Evolutionary conservation across 768 basidiomycete genomes (phyloP), one percentile per base, ranked within the genome.

Genomic region (Pluteus cervinus): DNA sequence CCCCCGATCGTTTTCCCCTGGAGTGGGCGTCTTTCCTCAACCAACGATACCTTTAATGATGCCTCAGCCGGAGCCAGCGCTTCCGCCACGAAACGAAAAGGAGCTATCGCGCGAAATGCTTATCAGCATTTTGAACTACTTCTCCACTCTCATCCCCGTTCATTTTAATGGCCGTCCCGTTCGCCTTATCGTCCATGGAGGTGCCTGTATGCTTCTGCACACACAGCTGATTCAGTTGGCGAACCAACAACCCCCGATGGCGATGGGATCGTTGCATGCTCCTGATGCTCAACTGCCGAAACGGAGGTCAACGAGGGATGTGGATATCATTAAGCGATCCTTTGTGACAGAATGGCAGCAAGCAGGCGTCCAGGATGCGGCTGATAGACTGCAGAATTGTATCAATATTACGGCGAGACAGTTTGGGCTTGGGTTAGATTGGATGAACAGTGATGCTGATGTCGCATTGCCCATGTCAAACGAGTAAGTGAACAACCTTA

Each of bases 371-470:
- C 39, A 44, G 6, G 75, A 82, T 37, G 78, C 81, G 3, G 68
- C 63, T 10, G 63, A 66, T 3, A 65, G 75, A n/a, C 61, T 86
- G 20, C 65, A 67, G 45, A 55, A 54, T 9, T 83, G 81, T 50
- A 79, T 83, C 32, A 44, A 58, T 7, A 61, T 63, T 22, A 83
- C 80, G 3, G 81, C 81, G 1, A 33, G 46, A 12, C 53, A 55
- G 5, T 69, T 77, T 51, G 48, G 51, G 3, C 65, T 72, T 33
- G 81, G 83, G 16, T 59, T 61, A 38, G 82, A 85, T 53, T 86
- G 83, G 83, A 82, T 86, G 82, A 85, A 85, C 39, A 71, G 76
- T 4, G 77, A 82, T 45, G 77, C 83, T 0, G 83, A 86, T 44
- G 66, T 82, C 10, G 79, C 82, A 2, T 62, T 86, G 33, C 82